Conservation (phyloP, 1,139 yeast genomes). For the Suhomyces yuchorum region DNA sequence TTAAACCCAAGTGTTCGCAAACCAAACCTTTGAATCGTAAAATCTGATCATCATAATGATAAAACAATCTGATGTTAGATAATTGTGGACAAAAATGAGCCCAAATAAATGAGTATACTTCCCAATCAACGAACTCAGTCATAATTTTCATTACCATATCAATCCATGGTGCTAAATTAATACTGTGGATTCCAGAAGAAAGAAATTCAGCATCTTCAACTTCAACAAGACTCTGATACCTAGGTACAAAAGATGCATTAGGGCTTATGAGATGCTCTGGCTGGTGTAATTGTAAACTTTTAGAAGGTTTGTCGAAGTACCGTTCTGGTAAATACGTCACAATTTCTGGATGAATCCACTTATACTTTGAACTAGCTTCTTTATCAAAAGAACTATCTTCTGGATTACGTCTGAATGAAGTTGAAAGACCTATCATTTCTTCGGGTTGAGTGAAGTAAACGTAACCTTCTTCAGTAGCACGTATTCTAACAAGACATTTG, state of each 20-base stretch:
- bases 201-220: slow-evolving; percentile 12
- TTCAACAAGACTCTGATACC: slow-evolving; percentile 9
- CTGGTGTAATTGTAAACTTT: slow-evolving; percentile 8
- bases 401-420: slow-evolving; percentile 55
- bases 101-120: slow-evolving; percentile 64
- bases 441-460: slow-evolving; percentile 56
- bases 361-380: slow-evolving; percentile 14
- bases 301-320: slow-evolving; percentile 37
- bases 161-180: slow-evolving; percentile 58
- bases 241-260: not conserved
- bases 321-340: slow-evolving; percentile 50
- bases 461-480: slow-evolving; percentile 50
- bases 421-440: slow-evolving; percentile 69
- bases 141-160: slow-evolving; percentile 51
- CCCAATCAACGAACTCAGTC: slow-evolving; percentile 67
- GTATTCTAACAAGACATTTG: slow-evolving; percentile 55
- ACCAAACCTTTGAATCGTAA: slow-evolving; percentile 48
- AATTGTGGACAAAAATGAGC: slow-evolving; percentile 75
- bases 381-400: slow-evolving; percentile 25
- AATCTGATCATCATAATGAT: slow-evolving; percentile 46
- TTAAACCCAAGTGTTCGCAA: slow-evolving; percentile 62
- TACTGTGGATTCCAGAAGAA: slow-evolving; percentile 15
- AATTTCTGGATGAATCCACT: slow-evolving; percentile 68
- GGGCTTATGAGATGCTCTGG: not conserved
- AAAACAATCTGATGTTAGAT: slow-evolving; percentile 60